phyloP scores from a whole-genome alignment of 257 asterid species.

The Plantago elongata region DNA sequence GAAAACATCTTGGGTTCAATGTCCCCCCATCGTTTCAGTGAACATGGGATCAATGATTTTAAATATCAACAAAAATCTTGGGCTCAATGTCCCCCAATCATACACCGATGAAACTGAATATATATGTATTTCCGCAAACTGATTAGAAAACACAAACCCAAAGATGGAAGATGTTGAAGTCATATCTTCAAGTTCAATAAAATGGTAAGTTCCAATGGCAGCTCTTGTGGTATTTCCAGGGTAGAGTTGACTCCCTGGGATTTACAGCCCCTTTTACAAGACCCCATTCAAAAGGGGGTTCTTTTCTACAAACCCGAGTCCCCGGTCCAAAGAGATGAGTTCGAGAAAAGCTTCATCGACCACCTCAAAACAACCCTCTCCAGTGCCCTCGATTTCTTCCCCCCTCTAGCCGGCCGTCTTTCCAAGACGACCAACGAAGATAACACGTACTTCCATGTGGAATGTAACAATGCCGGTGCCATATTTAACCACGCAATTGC shows the following conservation, averaged over 20 bases:
- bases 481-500: slow-evolving; percentile 30
- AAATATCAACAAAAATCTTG: no score
- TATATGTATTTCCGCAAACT: no score
- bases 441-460: slow-evolving; percentile 23
- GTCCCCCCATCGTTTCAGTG: no score
- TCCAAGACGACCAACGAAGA: slow-evolving; percentile 18
- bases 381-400: slow-evolving; percentile 37
- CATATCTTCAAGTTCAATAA: slow-evolving; percentile 17
- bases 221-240: slow-evolving; percentile 5
- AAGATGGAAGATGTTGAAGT: slow-evolving; percentile 21
- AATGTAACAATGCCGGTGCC: slow-evolving; percentile 40
- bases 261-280: slow-evolving; percentile 20
- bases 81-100: no score
- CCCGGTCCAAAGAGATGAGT: slow-evolving; percentile 4
- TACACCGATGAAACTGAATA: no score
- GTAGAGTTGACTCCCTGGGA: slow-evolving; percentile 40
- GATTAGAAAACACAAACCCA: no score
- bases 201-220: slow-evolving; percentile 8
- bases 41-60: no score
- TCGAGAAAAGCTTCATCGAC: slow-evolving; percentile 14
- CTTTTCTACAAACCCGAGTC: slow-evolving; percentile 29
- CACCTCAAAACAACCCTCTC: slow-evolving; percentile 46
- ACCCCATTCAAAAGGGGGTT: slow-evolving; percentile 32
- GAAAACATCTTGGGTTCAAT: no score
- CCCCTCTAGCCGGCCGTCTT: slow-evolving; percentile 57